Conservation (phyloP, 2,329 filamentous ascomycete species). For the Neofusicoccum parvum region DNA sequence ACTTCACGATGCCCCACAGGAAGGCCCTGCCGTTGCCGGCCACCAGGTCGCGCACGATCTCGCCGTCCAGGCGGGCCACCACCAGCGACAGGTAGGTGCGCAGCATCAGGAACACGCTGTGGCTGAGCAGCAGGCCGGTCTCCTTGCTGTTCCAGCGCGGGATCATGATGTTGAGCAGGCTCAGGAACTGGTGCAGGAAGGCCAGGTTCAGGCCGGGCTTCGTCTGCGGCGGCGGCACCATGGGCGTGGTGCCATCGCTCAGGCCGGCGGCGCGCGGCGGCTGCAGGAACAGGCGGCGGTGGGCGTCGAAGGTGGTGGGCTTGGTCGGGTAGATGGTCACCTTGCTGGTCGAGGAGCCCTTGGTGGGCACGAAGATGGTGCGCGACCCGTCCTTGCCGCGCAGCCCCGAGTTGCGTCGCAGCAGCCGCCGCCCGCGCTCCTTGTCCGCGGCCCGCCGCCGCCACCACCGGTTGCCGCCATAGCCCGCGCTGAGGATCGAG, state of each 20-base stretch:
- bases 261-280: conserved; percentile 82
- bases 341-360: conserved; percentile 75
- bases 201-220: conserved; percentile 94
- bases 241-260: conserved; percentile 61
- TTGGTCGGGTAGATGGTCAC: conserved; percentile 91
- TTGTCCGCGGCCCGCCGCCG: conserved; percentile 72
- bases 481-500: conserved; percentile 76
- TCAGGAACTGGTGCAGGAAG: conserved; percentile 95
- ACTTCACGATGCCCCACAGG: conserved; percentile 86
- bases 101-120: conserved; percentile 85
- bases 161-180: conserved; percentile 96
- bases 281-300: conserved; percentile 88
- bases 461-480: conserved; percentile 80
- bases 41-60: conserved; percentile 95
- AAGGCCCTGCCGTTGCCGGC: conserved; percentile 89
- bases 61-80: conserved; percentile 89
- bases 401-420: conserved; percentile 89
- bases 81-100: conserved; percentile 92
- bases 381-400: conserved; percentile 92
- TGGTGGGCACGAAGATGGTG: conserved; percentile 93
- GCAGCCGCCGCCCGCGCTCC: conserved; percentile 77
- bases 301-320: conserved; percentile 91
- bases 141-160: conserved; percentile 95
- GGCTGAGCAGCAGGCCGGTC: conserved; percentile 83
- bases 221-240: conserved; percentile 82